phyloP scores from a whole-genome alignment of 2,329 filamentous ascomycete species.

The Talaromyces sp. region DNA sequence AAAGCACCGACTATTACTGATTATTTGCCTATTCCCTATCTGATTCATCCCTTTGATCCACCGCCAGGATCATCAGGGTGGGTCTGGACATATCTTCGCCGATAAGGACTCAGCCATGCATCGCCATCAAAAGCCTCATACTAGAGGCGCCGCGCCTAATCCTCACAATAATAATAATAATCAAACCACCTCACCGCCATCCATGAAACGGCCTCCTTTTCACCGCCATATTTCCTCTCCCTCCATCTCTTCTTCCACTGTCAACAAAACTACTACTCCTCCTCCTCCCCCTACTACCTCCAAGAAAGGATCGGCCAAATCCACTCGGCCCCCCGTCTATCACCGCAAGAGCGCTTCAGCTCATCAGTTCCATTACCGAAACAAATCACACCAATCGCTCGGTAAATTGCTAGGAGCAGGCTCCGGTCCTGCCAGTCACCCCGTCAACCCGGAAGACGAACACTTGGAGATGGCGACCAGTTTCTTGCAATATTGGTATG shows the following conservation, averaged over 20 bases:
- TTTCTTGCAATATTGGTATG: slow-evolving; percentile 47
- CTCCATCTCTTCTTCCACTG: slow-evolving; percentile 21
- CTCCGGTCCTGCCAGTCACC: slow-evolving; percentile 23
- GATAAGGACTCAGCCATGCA: slow-evolving; percentile 13
- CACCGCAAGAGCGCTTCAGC: slow-evolving; percentile 32
- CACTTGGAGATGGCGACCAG: slow-evolving; percentile 41
- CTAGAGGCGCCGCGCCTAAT: background rate
- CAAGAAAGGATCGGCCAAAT: slow-evolving; percentile 26
- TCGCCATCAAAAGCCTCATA: slow-evolving; percentile 19
- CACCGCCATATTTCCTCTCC: slow-evolving; percentile 33
- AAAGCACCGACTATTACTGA: background rate
- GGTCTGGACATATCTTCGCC: slow-evolving; percentile 5
- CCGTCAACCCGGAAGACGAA: slow-evolving; percentile 25
- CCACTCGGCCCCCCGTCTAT: slow-evolving; percentile 27
- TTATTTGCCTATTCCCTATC: background rate
- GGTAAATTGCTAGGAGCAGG: slow-evolving; percentile 31
- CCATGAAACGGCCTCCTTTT: slow-evolving; percentile 30
- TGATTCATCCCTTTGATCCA: slow-evolving; percentile 10
- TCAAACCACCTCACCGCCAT: slow-evolving; percentile 33
- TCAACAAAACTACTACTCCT: background rate
- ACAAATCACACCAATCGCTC: slow-evolving; percentile 28
- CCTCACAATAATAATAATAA: slow-evolving; percentile 9
- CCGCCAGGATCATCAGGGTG: slow-evolving; percentile 1
- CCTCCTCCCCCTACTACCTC: slow-evolving; percentile 33
- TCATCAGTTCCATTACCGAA: slow-evolving; percentile 4